phyloP scores from a whole-genome alignment of 2,329 filamentous ascomycete genomes.

The Pestalotiopsis sp. region DNA sequence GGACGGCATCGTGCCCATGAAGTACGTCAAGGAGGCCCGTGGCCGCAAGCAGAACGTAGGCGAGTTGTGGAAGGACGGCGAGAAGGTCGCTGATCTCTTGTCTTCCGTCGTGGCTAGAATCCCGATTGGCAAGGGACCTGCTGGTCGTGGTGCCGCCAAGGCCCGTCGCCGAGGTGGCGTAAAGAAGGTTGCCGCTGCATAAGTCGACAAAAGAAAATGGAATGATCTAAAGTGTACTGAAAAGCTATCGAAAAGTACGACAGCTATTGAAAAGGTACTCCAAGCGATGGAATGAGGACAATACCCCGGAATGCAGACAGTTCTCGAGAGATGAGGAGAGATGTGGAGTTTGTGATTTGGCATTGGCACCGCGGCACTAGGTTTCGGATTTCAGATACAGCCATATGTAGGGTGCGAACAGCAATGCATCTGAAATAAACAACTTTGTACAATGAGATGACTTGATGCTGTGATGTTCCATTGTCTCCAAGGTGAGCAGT shows the following conservation, averaged over 20 bases:
- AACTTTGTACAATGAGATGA: no score
- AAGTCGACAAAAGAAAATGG: not conserved
- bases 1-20: slow-evolving; percentile 63
- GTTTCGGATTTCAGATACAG: no score
- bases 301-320: no score
- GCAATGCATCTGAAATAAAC: no score
- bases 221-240: not conserved
- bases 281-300: no score
- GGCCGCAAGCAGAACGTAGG: slow-evolving; percentile 62
- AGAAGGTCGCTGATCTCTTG: slow-evolving; percentile 69
- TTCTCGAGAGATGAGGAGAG: no score
- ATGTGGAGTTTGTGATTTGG: no score
- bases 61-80: slow-evolving; percentile 72
- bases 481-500: no score
- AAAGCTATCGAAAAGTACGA: no score
- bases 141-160: slow-evolving; percentile 40
- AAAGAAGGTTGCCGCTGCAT: not conserved
- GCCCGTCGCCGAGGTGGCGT: slow-evolving; percentile 29
- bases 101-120: slow-evolving; percentile 51
- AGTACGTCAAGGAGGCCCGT: slow-evolving; percentile 73
- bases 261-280: not conserved
- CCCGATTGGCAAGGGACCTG: slow-evolving; percentile 47
- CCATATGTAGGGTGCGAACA: no score
- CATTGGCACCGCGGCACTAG: no score
- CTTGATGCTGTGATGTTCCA: no score